Conservation (phyloP, 1,139 yeast species). For the Saccharomycopsis crataegensis region DNA sequence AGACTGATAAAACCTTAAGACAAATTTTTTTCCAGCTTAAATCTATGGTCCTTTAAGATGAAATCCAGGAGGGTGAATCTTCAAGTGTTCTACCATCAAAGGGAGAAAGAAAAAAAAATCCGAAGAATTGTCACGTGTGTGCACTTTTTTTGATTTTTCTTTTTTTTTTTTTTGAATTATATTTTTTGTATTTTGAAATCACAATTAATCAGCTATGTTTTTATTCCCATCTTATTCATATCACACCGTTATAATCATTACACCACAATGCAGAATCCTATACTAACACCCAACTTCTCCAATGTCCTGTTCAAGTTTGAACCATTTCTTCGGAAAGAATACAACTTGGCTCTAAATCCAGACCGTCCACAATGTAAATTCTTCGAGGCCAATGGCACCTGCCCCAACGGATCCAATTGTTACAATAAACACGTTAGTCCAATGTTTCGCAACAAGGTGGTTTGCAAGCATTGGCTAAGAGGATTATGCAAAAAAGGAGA, state of each 20-base stretch:
- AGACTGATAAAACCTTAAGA: not conserved
- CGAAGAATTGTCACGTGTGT: too few species aligned
- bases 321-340: constrained; percentile 72
- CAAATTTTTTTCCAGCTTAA: not conserved
- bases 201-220: too few species aligned
- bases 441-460: constrained; percentile 80
- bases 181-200: too few species aligned
- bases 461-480: constrained; percentile 96
- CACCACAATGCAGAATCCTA: constrained; percentile 8
- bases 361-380: constrained; percentile 84
- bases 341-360: constrained; percentile 78
- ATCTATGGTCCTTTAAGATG: not conserved
- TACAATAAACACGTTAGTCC: constrained; percentile 85
- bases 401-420: constrained; percentile 81
- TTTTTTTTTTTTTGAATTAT: too few species aligned
- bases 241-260: not conserved
- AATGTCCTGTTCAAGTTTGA: constrained; percentile 65
- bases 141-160: too few species aligned
- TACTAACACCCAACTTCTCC: constrained; percentile 15
- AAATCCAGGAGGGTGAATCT: too few species aligned
- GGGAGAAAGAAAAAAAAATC: too few species aligned
- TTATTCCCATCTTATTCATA: not conserved
- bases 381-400: constrained; percentile 59
- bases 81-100: too few species aligned
- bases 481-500: constrained; percentile 96